Evolutionary conservation across 108 stramenopile genomes (phyloP), one percentile per base, ranked within the genome.

Genomic region (Skeletonema costatum): DNA sequence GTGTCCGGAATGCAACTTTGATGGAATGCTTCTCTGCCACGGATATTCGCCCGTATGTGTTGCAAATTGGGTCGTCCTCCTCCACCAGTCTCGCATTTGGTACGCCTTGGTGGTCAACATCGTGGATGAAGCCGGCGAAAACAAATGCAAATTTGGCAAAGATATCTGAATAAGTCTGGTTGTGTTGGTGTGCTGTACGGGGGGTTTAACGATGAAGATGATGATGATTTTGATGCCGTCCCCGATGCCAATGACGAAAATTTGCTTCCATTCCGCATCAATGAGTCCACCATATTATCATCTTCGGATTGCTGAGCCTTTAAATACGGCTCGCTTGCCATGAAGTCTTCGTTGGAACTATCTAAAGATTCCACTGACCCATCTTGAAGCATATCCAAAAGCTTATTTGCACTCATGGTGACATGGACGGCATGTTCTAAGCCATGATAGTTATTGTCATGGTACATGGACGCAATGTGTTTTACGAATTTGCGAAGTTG

Each of bases 401-500:
- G 72, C 66, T 90, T 87, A 25, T 86, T 76, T 10, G 87, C 74
- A 21, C 85, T 81, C 85, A 84, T 82, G 48, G 87, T 82, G 31
- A 86, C 87, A 50, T 88, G 85, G 16, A 74, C 70, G 17, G 89
- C 89, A 44, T 90, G 89, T 41, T 87, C 84, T 42, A 90, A 85
- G 64, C 84, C 86, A 80, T 92, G 91, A 51, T 90, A 92, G 25
- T 68, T 64, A 71, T 88, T 85, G 60, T 86, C 70, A 6, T 64
- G 76, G 63, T 92, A 92, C 76, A 88, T 76, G 59, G 72, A 67
- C 8, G 88, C 89, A 38, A 92, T 89, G 33, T 59, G 75, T 44
- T 82, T 82, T 51, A 92, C 81, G 61, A 86, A 92, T 21, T 79
- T 75, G 25, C 72, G 72, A 4, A 92, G 80, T 59, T 92, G 86